phyloP scores from a whole-genome alignment of 2,329 filamentous ascomycete species.

The Neodidymelliopsis sp. region DNA sequence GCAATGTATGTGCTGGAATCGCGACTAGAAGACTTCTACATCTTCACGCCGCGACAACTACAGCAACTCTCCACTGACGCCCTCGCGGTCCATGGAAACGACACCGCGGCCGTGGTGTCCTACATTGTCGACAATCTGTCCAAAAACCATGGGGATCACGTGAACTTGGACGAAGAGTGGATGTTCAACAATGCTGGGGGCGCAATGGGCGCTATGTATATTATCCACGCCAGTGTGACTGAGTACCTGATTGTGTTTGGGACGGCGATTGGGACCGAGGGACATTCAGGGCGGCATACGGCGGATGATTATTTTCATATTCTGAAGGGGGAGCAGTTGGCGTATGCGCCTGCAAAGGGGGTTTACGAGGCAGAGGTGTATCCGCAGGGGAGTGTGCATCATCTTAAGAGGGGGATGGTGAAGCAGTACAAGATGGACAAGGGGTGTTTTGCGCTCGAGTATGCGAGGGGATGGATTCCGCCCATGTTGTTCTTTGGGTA shows the following conservation, averaged over 20 bases:
- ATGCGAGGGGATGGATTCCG: constrained; percentile 88
- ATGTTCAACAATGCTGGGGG: constrained; percentile 92
- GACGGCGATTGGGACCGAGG: constrained; percentile 82
- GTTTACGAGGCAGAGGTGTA: constrained; percentile 74
- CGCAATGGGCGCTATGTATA: constrained; percentile 91
- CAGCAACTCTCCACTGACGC: constrained; percentile 72
- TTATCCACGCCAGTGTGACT: constrained; percentile 86
- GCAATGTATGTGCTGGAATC: constrained; percentile 41
- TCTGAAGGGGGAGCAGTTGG: constrained; percentile 77
- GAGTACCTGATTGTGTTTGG: constrained; percentile 58
- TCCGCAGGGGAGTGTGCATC: constrained; percentile 72
- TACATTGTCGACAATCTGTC: constrained; percentile 75
- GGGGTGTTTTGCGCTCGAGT: constrained; percentile 81
- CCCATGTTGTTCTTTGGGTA: constrained; percentile 92
- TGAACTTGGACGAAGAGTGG: constrained; percentile 82
- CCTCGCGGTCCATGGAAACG: constrained; percentile 74
- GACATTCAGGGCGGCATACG: constrained; percentile 86
- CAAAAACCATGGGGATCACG: constrained; percentile 48
- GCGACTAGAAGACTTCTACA: constrained; percentile 64
- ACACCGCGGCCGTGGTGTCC: constrained; percentile 72
- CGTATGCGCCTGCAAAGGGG: constrained; percentile 70
- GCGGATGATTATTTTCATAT: constrained; percentile 97
- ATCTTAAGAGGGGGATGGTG: constrained; percentile 72
- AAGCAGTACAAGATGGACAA: constrained; percentile 87
- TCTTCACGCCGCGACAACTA: constrained; percentile 74